phyloP scores from a whole-genome alignment of 306 rosid species.

The Cicer pinnatifidum region DNA sequence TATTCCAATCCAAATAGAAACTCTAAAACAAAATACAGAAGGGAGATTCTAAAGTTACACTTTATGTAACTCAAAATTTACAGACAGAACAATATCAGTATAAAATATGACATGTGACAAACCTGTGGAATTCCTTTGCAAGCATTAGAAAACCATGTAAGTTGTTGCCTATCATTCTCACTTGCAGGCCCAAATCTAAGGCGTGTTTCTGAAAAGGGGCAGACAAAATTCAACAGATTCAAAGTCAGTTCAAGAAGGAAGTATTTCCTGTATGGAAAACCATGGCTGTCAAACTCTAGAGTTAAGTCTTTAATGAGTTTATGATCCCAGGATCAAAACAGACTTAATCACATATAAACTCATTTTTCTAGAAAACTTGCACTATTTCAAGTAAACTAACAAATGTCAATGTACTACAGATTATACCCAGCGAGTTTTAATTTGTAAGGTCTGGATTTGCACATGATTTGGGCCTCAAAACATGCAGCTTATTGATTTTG shows the following conservation, averaged over 20 bases:
- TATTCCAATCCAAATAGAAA: conserved; percentile 30
- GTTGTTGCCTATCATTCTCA: conserved; percentile 79
- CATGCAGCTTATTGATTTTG: not conserved
- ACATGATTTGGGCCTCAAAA: conserved; percentile 32
- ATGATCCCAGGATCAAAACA: conserved; percentile 20
- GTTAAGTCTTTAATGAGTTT: not conserved
- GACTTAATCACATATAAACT: conserved; percentile 3
- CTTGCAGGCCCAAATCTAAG: conserved; percentile 81
- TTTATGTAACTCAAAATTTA: conserved; percentile 22
- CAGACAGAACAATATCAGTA: conserved; percentile 31
- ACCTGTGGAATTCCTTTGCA: conserved; percentile 99
- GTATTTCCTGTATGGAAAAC: conserved; percentile 36
- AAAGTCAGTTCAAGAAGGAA: conserved; percentile 35
- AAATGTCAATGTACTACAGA: conserved; percentile 16
- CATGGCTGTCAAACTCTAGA: conserved; percentile 18
- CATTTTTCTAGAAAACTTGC: not conserved
- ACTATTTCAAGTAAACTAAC: conserved; percentile 21
- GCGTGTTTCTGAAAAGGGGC: conserved; percentile 65
- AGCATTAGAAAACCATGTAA: conserved; percentile 84
- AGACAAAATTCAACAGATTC: conserved; percentile 43
- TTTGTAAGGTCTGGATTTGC: conserved; percentile 19
- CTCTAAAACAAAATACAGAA: conserved; percentile 22
- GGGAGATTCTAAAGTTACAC: conserved; percentile 30
- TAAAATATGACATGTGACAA: conserved; percentile 17
- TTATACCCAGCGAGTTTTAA: conserved; percentile 12